Percentiles rank a stretch among this genome's conserved stretches.
Conservation (phyloP, 169 alveolate genomes). For the Amoebophrya sp. region DNA sequence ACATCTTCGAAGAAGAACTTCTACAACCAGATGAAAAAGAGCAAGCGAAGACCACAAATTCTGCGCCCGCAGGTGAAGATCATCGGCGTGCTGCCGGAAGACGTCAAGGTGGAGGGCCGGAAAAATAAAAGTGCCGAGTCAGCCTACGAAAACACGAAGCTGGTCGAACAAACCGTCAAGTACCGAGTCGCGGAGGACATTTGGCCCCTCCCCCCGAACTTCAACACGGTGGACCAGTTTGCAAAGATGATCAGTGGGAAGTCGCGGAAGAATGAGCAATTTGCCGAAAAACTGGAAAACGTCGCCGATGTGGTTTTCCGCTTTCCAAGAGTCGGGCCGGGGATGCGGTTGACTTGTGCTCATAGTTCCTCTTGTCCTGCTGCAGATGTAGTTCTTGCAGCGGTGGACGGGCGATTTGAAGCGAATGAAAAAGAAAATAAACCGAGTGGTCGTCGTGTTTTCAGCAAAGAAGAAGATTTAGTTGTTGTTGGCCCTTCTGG, state of each 20-base stretch:
- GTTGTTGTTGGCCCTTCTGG: no score
- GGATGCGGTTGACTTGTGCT: no score
- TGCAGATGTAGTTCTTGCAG: no score
- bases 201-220: background rate
- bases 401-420: no score
- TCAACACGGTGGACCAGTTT: background rate
- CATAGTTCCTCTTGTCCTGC: no score
- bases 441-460: no score
- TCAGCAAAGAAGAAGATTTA: no score
- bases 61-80: background rate
- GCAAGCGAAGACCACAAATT: no score
- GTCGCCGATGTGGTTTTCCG: background rate
- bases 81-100: background rate
- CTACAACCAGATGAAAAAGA: no score
- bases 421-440: no score
- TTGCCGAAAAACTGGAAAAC: background rate
- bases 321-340: background rate
- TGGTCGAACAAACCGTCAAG: background rate
- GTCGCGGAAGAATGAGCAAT: background rate
- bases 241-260: background rate
- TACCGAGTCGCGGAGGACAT: background rate
- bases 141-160: background rate
- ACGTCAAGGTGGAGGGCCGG: background rate
- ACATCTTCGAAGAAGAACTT: no score
- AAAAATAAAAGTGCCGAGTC: no score